These are phyloP conservation scores for Penicillium sp. DNA, from an alignment of 2,329 filamentous ascomycete genomes.

Conservation along the genomic window DNA sequence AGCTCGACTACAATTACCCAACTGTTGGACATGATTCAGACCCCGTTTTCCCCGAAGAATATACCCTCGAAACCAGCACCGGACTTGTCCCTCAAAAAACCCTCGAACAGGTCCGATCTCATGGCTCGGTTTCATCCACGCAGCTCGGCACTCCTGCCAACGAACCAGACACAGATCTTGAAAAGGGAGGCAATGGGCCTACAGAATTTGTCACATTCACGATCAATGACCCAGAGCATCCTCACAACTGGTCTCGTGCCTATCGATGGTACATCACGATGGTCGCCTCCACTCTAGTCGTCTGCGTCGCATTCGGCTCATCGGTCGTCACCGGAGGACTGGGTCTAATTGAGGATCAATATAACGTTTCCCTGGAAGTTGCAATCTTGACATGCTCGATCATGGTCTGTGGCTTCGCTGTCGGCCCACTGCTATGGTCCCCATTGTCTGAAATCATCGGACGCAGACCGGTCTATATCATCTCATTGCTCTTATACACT, in stretches of 20 bases:
- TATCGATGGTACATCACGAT: slow-evolving; percentile 83
- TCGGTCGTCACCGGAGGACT: slow-evolving; percentile 76
- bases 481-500: slow-evolving; percentile 33
- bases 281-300: slow-evolving; percentile 72
- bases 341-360: slow-evolving; percentile 61
- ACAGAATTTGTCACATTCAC: slow-evolving; percentile 61
- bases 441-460: slow-evolving; percentile 36
- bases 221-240: slow-evolving; percentile 69
- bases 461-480: slow-evolving; percentile 36
- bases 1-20: slow-evolving; percentile 34
- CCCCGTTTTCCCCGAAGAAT: slow-evolving; percentile 27
- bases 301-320: slow-evolving; percentile 68
- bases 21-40: slow-evolving; percentile 23
- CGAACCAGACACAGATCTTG: slow-evolving; percentile 21
- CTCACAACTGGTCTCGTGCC: slow-evolving; percentile 74
- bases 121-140: slow-evolving; percentile 10
- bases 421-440: slow-evolving; percentile 45
- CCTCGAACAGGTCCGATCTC: slow-evolving; percentile 21
- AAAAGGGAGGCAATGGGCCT: slow-evolving; percentile 26
- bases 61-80: slow-evolving; percentile 22
- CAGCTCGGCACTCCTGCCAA: not conserved
- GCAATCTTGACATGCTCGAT: slow-evolving; percentile 69
- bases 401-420: slow-evolving; percentile 76
- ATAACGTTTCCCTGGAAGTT: slow-evolving; percentile 71
- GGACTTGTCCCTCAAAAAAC: slow-evolving; percentile 23